A percentile compares a stretch with the other conserved stretches of the same genome.
Evolutionary conservation across 306 rosid genomes (phyloP).

Genomic region (Spatholobus suberectus): DNA sequence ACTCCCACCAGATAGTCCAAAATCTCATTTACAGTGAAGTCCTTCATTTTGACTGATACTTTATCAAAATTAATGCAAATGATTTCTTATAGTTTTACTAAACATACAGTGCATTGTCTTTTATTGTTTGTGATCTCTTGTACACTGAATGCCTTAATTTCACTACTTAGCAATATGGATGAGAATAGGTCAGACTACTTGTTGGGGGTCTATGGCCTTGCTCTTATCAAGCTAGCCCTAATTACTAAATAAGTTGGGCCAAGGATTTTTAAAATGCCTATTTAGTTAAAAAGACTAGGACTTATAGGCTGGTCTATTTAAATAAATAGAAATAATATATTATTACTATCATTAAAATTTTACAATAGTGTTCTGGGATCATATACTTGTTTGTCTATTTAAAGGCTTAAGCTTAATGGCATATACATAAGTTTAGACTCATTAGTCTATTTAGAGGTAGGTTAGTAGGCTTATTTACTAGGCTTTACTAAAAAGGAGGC

Average conservation of each 20-base stretch:
- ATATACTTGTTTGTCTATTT: not conserved
- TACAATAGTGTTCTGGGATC: too few species aligned
- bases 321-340: too few species aligned
- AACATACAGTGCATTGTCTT: not conserved
- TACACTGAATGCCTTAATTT: not conserved
- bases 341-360: too few species aligned
- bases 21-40: too few species aligned
- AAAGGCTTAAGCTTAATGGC: not conserved
- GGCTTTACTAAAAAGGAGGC: not conserved
- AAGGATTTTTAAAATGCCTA: not conserved
- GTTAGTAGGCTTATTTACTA: not conserved
- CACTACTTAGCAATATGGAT: not conserved
- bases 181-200: not conserved
- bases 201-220: not conserved
- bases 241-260: not conserved
- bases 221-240: not conserved
- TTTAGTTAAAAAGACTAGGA: not conserved
- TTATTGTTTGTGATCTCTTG: not conserved
- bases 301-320: not conserved
- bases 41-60: too few species aligned
- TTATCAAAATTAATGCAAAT: not conserved
- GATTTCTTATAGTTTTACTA: not conserved
- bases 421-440: not conserved
- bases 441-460: not conserved
- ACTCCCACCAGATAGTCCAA: too few species aligned